Conservation (phyloP, 2,329 filamentous ascomycete species). For the Trichoderma sp. region DNA sequence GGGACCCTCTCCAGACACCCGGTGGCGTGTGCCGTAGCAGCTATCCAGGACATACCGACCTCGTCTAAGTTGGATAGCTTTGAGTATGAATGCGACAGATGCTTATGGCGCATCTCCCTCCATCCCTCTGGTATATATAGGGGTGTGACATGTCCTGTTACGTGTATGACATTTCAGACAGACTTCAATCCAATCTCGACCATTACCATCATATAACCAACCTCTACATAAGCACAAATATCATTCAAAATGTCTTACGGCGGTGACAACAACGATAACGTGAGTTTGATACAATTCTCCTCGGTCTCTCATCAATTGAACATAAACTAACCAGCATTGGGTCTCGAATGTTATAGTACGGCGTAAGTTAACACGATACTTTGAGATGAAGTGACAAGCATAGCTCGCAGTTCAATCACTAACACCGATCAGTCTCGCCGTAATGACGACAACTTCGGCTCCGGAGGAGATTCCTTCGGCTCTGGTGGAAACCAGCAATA, state of each 20-base stretch:
- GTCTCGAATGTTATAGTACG: neutral
- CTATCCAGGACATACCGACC: neutral
- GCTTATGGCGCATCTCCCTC: neutral
- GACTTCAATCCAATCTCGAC: neutral
- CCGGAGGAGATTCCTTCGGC: slow-evolving; percentile 27
- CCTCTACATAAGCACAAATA: neutral
- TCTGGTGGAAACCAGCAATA: slow-evolving; percentile 18
- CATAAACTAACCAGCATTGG: neutral
- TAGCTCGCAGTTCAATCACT: neutral
- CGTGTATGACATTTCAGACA: neutral
- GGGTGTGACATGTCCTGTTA: neutral
- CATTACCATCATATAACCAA: neutral
- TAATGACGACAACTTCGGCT: slow-evolving; percentile 21
- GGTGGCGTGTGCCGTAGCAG: slow-evolving; percentile 16
- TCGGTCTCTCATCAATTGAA: neutral
- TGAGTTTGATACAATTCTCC: slow-evolving; percentile 26
- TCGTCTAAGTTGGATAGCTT: neutral
- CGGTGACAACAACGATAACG: slow-evolving; percentile 42
- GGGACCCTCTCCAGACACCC: neutral
- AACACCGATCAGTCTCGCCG: slow-evolving; percentile 21
- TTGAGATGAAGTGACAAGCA: neutral
- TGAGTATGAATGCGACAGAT: neutral
- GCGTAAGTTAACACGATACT: slow-evolving; percentile 5
- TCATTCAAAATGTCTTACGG: slow-evolving; percentile 49
- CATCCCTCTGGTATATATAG: neutral